Percentiles rank a stretch among this genome's conserved stretches.
Evolutionary conservation across 106 monocot genomes (phyloP).

Genomic region (Chionographis japonica): DNA sequence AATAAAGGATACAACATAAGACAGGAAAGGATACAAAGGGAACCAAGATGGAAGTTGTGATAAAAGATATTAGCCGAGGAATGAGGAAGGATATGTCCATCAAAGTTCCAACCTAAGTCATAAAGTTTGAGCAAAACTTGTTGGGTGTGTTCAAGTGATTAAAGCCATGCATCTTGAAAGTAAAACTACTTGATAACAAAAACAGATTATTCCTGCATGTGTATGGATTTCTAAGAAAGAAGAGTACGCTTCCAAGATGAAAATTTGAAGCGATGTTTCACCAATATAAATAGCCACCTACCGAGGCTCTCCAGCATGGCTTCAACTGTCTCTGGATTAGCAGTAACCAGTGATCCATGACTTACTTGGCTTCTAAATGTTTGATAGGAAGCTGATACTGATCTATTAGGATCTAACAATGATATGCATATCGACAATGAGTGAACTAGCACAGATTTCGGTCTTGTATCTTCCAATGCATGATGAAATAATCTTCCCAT

Average conservation of each 20-base stretch:
- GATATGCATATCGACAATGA: constrained; percentile 76
- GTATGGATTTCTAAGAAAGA: background rate
- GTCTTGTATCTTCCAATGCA: constrained; percentile 65
- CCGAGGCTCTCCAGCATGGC: constrained; percentile 69
- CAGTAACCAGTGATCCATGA: constrained; percentile 45
- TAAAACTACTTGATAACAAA: too few relatives aligned
- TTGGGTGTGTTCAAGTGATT: too few relatives aligned
- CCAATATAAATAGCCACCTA: constrained; percentile 3
- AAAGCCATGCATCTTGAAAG: too few relatives aligned
- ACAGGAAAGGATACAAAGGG: too few relatives aligned
- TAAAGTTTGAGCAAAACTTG: too few relatives aligned
- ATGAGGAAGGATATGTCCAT: too few relatives aligned
- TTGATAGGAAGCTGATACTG: constrained; percentile 36
- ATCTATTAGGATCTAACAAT: constrained; percentile 64
- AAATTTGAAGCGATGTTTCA: background rate
- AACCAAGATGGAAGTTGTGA: too few relatives aligned
- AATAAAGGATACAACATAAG: too few relatives aligned
- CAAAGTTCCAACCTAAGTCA: too few relatives aligned
- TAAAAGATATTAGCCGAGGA: too few relatives aligned
- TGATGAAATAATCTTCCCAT: constrained; percentile 61
- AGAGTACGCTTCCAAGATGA: too few relatives aligned
- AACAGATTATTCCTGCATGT: background rate
- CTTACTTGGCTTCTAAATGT: constrained; percentile 45
- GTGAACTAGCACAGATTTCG: constrained; percentile 67
- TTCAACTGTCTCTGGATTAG: constrained; percentile 64